Base-by-base conservation (phyloP, 208 protist genomes). In the Crithidia acanthocephali region DNA sequence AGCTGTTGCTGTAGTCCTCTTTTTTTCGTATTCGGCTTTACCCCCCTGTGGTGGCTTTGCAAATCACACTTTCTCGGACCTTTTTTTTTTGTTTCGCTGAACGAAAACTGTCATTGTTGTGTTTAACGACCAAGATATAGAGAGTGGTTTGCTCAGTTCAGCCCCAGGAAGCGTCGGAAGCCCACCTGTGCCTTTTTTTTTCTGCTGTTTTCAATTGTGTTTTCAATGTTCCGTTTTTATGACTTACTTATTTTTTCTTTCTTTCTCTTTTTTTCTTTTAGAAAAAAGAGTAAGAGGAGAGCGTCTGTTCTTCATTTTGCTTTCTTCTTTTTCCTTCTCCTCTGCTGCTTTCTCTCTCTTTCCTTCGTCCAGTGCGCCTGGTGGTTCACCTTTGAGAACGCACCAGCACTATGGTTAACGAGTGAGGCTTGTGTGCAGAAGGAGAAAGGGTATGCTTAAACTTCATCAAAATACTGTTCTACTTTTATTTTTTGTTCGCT, bases 161-260 rank as follows among this genome's bases (percentile, higher is more conserved):
- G 23, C 20, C 13, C 15, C 25, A 13, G 42, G 59, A 64, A 33
- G 59, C 59, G 42, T 32, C 45, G 22, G 59, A 52, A 52, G 44
- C 59, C 59, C 35, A 50, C 59, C 27, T 25, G 13, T 20, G 51
- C 45, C 44, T 30, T 67, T 66, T 59, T 51, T 69, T 68, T 69
- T 68, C 23, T 63, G 32, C 33, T 68, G 63, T 37, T 59, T 9
- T 55, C 32, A 0, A 48, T 55, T 9, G 42, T 0, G 32, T 51
- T 65, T 20, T 44, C 22, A 16, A 32, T 45, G 45, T 47, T 69
- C 37, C 25, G n/a, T 69, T 69, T 57, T 69, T 69, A 42, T 32
- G 40, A 40, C 44, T 78, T 78, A 48, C 40, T n/a, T 48, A n/a
- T 59, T 62, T 74, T 59, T 67, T 51, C 45, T 45, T 22, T 62